These are phyloP conservation scores for Neurospora sp. DNA, from an alignment of 495 filamentous ascomycete genomes.

Conservation along the genomic window DNA sequence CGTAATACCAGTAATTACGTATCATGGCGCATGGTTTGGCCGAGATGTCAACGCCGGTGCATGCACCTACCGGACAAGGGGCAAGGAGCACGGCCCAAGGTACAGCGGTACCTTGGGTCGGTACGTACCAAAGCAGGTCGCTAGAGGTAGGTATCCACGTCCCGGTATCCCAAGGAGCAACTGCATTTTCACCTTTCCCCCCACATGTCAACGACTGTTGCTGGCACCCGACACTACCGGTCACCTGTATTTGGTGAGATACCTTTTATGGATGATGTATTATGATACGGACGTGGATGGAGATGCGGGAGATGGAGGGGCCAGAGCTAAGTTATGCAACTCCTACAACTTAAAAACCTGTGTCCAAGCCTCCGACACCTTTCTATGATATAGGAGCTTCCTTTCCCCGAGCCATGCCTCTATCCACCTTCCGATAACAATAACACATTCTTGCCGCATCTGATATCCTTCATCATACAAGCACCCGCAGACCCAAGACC, in stretches of 20 bases:
- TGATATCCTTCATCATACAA: background rate
- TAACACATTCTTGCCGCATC: background rate
- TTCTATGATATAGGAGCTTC: background rate
- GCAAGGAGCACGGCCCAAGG: background rate
- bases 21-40: background rate
- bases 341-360: background rate
- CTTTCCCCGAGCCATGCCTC: background rate
- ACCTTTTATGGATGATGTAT: too few relatives aligned
- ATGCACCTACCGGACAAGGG: background rate
- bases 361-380: background rate
- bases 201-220: background rate
- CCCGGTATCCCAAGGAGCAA: background rate
- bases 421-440: background rate
- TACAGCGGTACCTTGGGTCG: background rate
- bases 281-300: too few relatives aligned
- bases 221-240: background rate
- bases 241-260: background rate
- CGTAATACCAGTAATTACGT: background rate
- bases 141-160: background rate
- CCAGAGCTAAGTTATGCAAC: background rate
- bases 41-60: background rate
- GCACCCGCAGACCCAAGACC: background rate
- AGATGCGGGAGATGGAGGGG: background rate
- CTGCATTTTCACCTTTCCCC: background rate
- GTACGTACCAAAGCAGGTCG: background rate